Evolutionary conservation across 108 stramenopile species (phyloP).

Genomic region (Chaetoceros muelleri): DNA sequence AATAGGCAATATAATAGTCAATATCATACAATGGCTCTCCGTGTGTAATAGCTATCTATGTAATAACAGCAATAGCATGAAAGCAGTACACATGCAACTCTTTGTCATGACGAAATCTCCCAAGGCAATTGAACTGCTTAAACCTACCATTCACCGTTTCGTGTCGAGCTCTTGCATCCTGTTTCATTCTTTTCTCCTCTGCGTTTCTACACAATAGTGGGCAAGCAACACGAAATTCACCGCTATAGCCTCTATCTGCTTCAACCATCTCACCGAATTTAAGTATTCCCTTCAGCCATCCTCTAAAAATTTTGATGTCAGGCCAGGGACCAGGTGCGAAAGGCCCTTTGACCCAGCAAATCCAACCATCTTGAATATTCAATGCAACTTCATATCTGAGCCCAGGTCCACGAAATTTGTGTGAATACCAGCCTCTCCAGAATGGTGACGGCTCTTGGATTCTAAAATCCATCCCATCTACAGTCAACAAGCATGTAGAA

Average conservation of each 20-base stretch:
- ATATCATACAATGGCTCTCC: no score
- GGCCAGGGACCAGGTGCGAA: constrained; percentile 8
- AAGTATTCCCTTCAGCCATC: constrained; percentile 3
- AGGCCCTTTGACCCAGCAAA: constrained; percentile 14
- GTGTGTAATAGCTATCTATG: no score
- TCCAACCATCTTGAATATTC: constrained; percentile 2
- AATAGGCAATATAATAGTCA: no score
- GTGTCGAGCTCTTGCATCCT: constrained; percentile 7
- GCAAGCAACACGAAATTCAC: constrained; percentile 7
- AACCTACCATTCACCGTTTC: constrained; percentile 9
- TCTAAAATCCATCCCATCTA: constrained; percentile 14
- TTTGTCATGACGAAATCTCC: constrained; percentile 1
- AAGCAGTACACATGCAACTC: constrained; percentile 1
- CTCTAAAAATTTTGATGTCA: constrained; percentile 13
- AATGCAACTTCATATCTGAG: constrained; percentile 14
- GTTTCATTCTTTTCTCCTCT: constrained; percentile 7
- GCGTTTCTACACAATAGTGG: background rate
- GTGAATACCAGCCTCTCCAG: constrained; percentile 10
- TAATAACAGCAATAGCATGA: background rate
- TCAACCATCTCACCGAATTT: constrained; percentile 8
- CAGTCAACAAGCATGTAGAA: constrained; percentile 1
- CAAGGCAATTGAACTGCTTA: constrained; percentile 4
- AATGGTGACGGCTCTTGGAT: constrained; percentile 2
- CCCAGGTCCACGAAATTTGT: constrained; percentile 13
- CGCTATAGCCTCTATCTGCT: constrained; percentile 19